Evolutionary conservation across 2,329 filamentous ascomycete species (phyloP).

Genomic region (Pleochaeta shiraiana): DNA sequence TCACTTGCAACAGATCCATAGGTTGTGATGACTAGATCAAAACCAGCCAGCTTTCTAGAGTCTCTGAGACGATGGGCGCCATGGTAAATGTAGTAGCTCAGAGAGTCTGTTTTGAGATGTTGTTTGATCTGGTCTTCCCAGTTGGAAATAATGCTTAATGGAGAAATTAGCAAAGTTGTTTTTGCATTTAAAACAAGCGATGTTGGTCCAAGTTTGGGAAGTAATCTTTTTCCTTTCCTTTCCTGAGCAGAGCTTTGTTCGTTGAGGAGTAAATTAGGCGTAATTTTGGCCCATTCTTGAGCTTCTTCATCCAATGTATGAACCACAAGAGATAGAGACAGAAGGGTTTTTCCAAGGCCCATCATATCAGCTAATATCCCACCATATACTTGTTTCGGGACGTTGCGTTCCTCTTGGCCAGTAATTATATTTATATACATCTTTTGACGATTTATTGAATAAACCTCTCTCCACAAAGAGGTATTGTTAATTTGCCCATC

Average conservation of each 20-base stretch:
- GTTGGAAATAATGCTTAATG: conserved; percentile 76
- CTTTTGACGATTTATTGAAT: conserved; percentile 31
- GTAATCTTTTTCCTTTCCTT: conserved; percentile 14
- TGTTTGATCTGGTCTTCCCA: conserved; percentile 85
- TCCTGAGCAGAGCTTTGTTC: conserved; percentile 16
- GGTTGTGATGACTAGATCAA: conserved; percentile 77
- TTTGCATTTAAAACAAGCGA: conserved; percentile 43
- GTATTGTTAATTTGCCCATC: conserved; percentile 35
- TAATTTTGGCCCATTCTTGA: conserved; percentile 32
- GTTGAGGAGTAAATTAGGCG: conserved; percentile 21
- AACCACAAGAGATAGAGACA: conserved; percentile 57
- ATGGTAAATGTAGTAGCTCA: conserved; percentile 72
- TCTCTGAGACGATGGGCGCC: conserved; percentile 55
- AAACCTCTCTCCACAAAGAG: conserved; percentile 54
- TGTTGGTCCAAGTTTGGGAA: conserved; percentile 17
- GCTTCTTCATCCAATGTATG: conserved; percentile 38
- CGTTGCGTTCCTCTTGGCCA: conserved; percentile 34
- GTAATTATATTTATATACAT: conserved; percentile 74
- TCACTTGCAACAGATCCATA: conserved; percentile 79
- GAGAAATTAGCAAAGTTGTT: conserved; percentile 70
- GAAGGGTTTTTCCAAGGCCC: conserved; percentile 74
- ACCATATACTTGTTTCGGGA: conserved; percentile 45
- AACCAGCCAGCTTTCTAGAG: conserved; percentile 41
- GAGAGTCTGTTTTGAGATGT: conserved; percentile 41
- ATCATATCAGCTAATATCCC: conserved; percentile 72